phyloP scores from a whole-genome alignment of 768 basidiomycete species.

The Tricholoma sp. region DNA sequence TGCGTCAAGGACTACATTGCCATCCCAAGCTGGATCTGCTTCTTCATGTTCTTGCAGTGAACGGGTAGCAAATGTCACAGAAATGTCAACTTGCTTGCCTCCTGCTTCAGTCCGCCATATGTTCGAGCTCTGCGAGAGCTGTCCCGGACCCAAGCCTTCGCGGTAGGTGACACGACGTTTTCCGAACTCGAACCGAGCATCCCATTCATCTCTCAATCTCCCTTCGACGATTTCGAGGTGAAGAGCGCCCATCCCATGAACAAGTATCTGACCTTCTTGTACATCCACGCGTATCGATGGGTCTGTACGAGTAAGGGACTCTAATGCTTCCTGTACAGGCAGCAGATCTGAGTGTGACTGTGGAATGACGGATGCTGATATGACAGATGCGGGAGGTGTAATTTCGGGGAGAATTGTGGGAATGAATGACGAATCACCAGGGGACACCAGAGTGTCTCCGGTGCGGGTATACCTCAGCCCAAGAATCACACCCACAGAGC shows the following conservation, averaged over 20 bases:
- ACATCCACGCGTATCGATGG: conserved; percentile 80
- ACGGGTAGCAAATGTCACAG: conserved; percentile 51
- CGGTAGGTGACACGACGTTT: conserved; percentile 76
- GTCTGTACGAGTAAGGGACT: conserved; percentile 74
- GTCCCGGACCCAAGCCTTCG: conserved; percentile 43
- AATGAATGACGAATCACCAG: conserved; percentile 32
- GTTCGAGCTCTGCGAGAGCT: conserved; percentile 28
- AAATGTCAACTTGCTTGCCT: conserved; percentile 49
- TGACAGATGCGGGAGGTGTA: conserved; percentile 74
- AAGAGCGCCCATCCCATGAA: conserved; percentile 80
- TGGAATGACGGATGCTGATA: conserved; percentile 79
- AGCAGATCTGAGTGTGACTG: conserved; percentile 74
- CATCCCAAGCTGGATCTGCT: conserved; percentile 71
- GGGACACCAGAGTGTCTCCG: conserved; percentile 75
- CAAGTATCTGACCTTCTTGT: conserved; percentile 78
- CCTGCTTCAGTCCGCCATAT: conserved; percentile 61
- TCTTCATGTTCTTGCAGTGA: conserved; percentile 49
- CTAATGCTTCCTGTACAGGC: conserved; percentile 72
- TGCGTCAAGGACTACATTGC: conserved; percentile 63
- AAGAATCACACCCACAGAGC: conserved; percentile 79
- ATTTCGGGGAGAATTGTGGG: conserved; percentile 54
- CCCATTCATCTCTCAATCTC: conserved; percentile 78
- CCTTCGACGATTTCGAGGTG: conserved; percentile 88
- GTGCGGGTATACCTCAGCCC: conserved; percentile 83
- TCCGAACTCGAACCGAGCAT: conserved; percentile 72